Conservation (phyloP, 139 green algal species). For the Asterochloris sp. region DNA sequence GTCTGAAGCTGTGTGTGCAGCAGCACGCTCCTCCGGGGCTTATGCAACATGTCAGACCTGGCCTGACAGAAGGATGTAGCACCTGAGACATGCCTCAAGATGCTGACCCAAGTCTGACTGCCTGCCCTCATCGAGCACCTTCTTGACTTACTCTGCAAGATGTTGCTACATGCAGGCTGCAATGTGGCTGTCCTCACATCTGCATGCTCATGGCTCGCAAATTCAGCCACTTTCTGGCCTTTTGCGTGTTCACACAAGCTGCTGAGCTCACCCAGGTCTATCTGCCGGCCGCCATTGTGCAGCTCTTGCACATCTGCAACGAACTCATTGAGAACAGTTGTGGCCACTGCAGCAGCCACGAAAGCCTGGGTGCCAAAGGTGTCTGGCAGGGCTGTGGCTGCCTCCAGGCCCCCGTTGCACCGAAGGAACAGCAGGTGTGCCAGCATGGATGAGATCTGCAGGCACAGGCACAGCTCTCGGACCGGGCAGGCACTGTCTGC, state of each 20-base stretch:
- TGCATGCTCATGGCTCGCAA: neutral
- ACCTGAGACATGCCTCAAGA: no score
- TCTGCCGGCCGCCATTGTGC: slow-evolving; percentile 6
- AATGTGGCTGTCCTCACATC: neutral
- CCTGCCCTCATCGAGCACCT: no score
- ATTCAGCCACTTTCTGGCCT: neutral
- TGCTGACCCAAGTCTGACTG: no score
- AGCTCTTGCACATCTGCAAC: slow-evolving; percentile 33
- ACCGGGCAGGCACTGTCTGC: no score
- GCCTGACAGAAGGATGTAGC: no score
- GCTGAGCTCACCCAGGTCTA: slow-evolving; percentile 1
- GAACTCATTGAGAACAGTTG: slow-evolving; percentile 39
- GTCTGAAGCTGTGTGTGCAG: no score
- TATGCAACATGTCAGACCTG: no score
- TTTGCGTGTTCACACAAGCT: neutral
- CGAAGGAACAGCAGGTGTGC: slow-evolving; percentile 60
- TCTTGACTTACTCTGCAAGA: neutral
- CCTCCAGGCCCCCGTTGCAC: slow-evolving; percentile 17
- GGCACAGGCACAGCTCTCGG: neutral
- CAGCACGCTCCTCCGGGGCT: no score
- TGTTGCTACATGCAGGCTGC: neutral
- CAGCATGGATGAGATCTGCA: slow-evolving; percentile 34
- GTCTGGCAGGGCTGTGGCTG: slow-evolving; percentile 52
- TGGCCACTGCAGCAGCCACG: slow-evolving; percentile 32
- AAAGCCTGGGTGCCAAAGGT: slow-evolving; percentile 58